These are phyloP conservation scores for Castanea mollissima DNA, from an alignment of 306 rosid species.

Conservation along the genomic window DNA sequence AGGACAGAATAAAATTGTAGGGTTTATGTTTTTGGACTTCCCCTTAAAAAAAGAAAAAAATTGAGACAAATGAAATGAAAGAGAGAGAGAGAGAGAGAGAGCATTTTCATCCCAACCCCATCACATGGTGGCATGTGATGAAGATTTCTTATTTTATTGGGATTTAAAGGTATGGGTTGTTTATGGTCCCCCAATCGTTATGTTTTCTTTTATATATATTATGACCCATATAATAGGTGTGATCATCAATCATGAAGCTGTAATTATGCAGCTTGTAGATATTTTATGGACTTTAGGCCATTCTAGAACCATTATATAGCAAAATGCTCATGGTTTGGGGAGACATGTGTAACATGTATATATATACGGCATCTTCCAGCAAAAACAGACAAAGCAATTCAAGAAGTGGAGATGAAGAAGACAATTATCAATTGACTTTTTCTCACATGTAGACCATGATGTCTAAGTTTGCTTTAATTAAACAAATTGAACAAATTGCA, in stretches of 20 bases:
- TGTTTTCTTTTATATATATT: slow-evolving; percentile 23
- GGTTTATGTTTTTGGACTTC: no score
- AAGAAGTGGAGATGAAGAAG: no score
- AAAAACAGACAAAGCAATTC: no score
- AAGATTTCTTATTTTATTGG: slow-evolving; percentile 57
- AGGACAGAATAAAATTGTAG: no score
- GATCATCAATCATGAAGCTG: slow-evolving; percentile 38
- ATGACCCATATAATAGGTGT: slow-evolving; percentile 16
- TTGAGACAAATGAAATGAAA: neutral
- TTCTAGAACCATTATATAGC: neutral
- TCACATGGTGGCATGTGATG: slow-evolving; percentile 93
- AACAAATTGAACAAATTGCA: no score
- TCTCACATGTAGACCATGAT: no score
- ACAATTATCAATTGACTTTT: no score
- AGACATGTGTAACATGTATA: no score
- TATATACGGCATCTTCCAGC: no score
- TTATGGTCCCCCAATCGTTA: slow-evolving; percentile 82
- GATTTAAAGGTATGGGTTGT: slow-evolving; percentile 93
- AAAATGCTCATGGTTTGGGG: neutral
- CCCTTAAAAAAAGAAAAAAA: slow-evolving; percentile 4
- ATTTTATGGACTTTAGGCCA: slow-evolving; percentile 19
- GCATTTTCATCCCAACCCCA: slow-evolving; percentile 45
- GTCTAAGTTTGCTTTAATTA: no score
- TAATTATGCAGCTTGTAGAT: slow-evolving; percentile 19
- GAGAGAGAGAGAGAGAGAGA: slow-evolving; percentile 12